Evolutionary conservation across 139 green algal genomes (phyloP).

Genomic region (Medakamo hakoo): DNA sequence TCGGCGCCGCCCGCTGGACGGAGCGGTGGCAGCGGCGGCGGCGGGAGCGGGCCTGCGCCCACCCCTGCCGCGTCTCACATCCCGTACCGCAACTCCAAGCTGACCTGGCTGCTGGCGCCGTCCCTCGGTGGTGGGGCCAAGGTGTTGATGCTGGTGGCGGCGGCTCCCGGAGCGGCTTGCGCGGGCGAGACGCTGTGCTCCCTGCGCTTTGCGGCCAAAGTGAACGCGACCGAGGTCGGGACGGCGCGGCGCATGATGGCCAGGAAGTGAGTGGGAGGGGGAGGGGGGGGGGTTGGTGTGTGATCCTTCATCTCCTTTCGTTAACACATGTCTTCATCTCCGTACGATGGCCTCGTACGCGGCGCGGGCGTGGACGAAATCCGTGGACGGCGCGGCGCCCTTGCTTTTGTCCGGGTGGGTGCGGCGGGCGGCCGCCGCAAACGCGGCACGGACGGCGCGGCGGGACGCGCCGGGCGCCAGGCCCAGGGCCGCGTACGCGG

Average conservation of each 20-base stretch:
- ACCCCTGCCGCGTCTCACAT: constrained; percentile 49
- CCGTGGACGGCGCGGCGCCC: too few species aligned
- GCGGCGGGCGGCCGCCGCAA: background rate
- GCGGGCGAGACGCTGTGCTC: constrained; percentile 40
- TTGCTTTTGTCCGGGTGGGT: background rate
- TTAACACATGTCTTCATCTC: too few species aligned
- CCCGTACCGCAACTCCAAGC: constrained; percentile 88
- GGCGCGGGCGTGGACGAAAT: background rate
- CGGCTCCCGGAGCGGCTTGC: constrained; percentile 28
- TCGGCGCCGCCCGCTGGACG: too few species aligned
- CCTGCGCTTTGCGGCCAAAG: constrained; percentile 65
- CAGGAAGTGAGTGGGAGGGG: too few species aligned
- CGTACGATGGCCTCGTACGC: background rate
- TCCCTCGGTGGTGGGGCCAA: constrained; percentile 22
- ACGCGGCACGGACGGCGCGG: background rate
- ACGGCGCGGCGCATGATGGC: too few species aligned
- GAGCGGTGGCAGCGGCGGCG: too few species aligned
- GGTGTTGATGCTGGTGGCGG: constrained; percentile 46
- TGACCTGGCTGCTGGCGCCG: constrained; percentile 50
- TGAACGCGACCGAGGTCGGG: constrained; percentile 54
- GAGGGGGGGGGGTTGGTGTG: too few species aligned
- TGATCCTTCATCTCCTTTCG: too few species aligned
- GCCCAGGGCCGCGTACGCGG: background rate
- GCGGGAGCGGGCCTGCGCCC: too few species aligned
- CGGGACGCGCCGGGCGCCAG: background rate